Evolutionary conservation across 2,329 filamentous ascomycete species (phyloP), one percentile per base, ranked within the genome.

Genomic region (Hansfordia pulvinata): DNA sequence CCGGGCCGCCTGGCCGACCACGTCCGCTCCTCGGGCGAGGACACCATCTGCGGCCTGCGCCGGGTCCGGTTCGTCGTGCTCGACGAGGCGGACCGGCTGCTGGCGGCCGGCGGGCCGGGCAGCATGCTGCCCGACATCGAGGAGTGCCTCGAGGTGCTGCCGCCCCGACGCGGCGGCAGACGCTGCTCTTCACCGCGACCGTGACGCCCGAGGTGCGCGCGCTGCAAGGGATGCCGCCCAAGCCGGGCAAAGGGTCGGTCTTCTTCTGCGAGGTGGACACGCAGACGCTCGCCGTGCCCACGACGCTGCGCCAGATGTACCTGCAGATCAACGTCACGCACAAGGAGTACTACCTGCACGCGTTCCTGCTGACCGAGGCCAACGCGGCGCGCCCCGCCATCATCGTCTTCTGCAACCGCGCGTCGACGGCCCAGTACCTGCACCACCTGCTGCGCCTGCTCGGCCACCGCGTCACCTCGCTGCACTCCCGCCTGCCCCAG

Each of bases 101-200:
- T 98, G 23, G 69, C 78, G 20, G 68, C 75, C 18, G 70, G 73
- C 26, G 72, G 69, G 1, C 65, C 69, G 11, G 88, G 86, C 15
- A 86, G 77, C 53, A 94, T 94, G 86, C 64, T 94, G n/a, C 79
- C 83, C 4, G 90, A 94, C 43, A 74, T 98, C 2, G 83, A 92
- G 47, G 82, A 84, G 34, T 94, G 86, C 44, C 64, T 98, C 4
- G 76, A 73, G 3, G 76, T 77, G 2, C 65, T 98, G 1, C 90
- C 90, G 1, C 74, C 81, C 1, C 83, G 4, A 56, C 67, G 2
- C 64, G 83, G 44, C 71, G 90, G n/a, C 86, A 98, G 52, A 98
- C 88, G 1, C 70, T 93, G 10, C 69, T 98, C 3, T 98, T 98
- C 57, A 98, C 90, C 7, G 90, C 90, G 10, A 98, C 90, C 2